These are phyloP conservation scores for Aegilops tauschii DNA, from an alignment of 176 grass and related monocot species.

Conservation along the genomic window DNA sequence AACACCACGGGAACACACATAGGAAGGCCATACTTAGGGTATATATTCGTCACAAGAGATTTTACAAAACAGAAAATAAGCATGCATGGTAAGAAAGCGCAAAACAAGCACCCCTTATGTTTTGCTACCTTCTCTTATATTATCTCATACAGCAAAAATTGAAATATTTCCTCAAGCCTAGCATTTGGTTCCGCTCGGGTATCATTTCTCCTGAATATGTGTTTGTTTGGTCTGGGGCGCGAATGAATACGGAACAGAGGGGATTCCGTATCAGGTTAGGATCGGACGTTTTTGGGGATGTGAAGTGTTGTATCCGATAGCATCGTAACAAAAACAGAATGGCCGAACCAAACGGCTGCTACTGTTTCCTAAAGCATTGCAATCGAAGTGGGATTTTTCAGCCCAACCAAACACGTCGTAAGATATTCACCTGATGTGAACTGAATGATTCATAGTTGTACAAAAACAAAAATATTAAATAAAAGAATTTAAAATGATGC, in stretches of 20 bases:
- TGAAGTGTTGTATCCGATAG: too few species aligned
- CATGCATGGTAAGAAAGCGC: not conserved
- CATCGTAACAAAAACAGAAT: too few species aligned
- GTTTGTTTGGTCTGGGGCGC: too few species aligned
- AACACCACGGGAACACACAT: not conserved
- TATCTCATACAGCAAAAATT: not conserved
- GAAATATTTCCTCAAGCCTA: not conserved
- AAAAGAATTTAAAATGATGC: not conserved
- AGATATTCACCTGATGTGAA: not conserved
- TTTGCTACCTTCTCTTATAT: not conserved
- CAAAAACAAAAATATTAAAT: not conserved
- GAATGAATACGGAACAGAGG: too few species aligned
- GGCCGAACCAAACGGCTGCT: too few species aligned
- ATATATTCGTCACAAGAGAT: not conserved
- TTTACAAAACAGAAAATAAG: not conserved
- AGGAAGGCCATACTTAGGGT: not conserved
- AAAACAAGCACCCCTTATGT: not conserved
- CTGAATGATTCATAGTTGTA: not conserved
- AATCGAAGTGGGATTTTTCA: too few species aligned
- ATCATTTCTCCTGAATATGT: too few species aligned
- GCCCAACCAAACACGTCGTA: not conserved
- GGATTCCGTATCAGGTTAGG: too few species aligned
- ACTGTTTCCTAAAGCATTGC: too few species aligned
- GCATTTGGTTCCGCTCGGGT: too few species aligned
- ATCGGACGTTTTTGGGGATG: too few species aligned